Evolutionary conservation across 1,284 basidiomycete species (phyloP).

Genomic region (Mycosarcoma maydis): DNA sequence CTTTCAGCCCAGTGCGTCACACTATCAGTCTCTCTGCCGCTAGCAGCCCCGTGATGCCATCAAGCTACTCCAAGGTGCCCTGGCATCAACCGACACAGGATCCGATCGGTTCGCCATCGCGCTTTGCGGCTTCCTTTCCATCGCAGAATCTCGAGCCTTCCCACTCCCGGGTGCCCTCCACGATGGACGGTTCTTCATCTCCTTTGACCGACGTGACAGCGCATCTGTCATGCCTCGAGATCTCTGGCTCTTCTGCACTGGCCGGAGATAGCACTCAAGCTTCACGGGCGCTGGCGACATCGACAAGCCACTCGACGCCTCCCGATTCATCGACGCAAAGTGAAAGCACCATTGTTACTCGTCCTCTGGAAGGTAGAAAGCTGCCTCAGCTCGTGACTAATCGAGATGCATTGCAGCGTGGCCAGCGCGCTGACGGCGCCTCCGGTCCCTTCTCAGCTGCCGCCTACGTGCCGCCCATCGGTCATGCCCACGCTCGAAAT

Average conservation of each 20-base stretch:
- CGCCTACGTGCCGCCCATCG: slow-evolving; percentile 52
- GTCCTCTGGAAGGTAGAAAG: slow-evolving; percentile 13
- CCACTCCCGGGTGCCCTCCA: slow-evolving; percentile 14
- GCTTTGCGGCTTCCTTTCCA: slow-evolving; percentile 38
- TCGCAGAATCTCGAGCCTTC: slow-evolving; percentile 26
- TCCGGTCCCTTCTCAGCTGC: slow-evolving; percentile 43
- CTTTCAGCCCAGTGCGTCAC: slow-evolving; percentile 35
- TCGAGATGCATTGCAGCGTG: slow-evolving; percentile 46
- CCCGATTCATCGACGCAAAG: slow-evolving; percentile 6
- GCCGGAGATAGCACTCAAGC: slow-evolving; percentile 8
- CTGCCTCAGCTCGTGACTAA: slow-evolving; percentile 58
- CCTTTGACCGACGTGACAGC: slow-evolving; percentile 26
- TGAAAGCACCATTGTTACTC: slow-evolving; percentile 13
- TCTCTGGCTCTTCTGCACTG: slow-evolving; percentile 34
- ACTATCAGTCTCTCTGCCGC: slow-evolving; percentile 32
- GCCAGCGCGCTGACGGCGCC: slow-evolving; percentile 8
- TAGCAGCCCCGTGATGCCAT: slow-evolving; percentile 32
- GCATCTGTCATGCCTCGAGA: slow-evolving; percentile 33
- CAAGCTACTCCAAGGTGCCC: slow-evolving; percentile 32
- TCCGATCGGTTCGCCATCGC: slow-evolving; percentile 45
- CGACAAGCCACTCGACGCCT: slow-evolving; percentile 15
- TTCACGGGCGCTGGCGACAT: too few relatives aligned
- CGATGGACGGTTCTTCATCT: slow-evolving; percentile 13
- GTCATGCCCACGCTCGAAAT: slow-evolving; percentile 45
- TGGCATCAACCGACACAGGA: slow-evolving; percentile 37